Percentiles rank a stretch among this genome's conserved stretches.
These are phyloP conservation scores for Chalciporus pseudorubinellus DNA, from an alignment of 768 basidiomycete species.

Conservation along the genomic window DNA sequence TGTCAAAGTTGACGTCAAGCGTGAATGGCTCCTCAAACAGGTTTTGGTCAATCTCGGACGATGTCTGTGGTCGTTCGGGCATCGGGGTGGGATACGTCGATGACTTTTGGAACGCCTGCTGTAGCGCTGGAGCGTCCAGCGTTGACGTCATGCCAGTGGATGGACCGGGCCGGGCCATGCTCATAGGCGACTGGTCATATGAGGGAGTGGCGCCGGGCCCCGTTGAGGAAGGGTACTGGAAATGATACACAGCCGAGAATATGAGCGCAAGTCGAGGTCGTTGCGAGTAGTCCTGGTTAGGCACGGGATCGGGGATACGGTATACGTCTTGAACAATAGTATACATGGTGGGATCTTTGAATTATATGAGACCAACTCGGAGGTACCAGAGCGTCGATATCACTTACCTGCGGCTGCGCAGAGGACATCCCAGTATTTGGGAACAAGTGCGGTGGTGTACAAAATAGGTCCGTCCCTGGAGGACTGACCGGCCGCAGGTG, in stretches of 20 bases:
- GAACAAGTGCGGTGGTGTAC: slow-evolving; percentile 61
- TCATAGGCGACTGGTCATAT: slow-evolving; percentile 10
- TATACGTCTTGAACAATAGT: slow-evolving; percentile 65
- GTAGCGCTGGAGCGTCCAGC: slow-evolving; percentile 1
- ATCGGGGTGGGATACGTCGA: not conserved
- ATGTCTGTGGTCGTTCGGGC: not conserved
- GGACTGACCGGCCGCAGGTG: slow-evolving; percentile 30
- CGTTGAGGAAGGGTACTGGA: slow-evolving; percentile 38
- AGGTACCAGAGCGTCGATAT: not conserved
- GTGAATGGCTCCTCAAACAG: slow-evolving; percentile 30
- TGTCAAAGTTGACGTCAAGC: slow-evolving; percentile 29
- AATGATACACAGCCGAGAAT: slow-evolving; percentile 61
- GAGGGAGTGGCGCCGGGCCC: slow-evolving; percentile 1
- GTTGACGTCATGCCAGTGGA: slow-evolving; percentile 21
- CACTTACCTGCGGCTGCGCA: slow-evolving; percentile 51
- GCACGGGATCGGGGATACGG: slow-evolving; percentile 26
- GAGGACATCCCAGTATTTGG: slow-evolving; percentile 63
- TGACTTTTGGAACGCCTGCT: slow-evolving; percentile 1
- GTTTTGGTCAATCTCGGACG: slow-evolving; percentile 17
- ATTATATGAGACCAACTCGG: not conserved
- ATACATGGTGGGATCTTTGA: slow-evolving; percentile 61
- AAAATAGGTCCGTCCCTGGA: slow-evolving; percentile 36
- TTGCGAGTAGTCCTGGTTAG: slow-evolving; percentile 17
- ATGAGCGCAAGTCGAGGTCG: slow-evolving; percentile 34
- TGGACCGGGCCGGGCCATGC: slow-evolving; percentile 9